Conservation (phyloP, 2,329 filamentous ascomycete species). For the Exophiala viscosa region DNA sequence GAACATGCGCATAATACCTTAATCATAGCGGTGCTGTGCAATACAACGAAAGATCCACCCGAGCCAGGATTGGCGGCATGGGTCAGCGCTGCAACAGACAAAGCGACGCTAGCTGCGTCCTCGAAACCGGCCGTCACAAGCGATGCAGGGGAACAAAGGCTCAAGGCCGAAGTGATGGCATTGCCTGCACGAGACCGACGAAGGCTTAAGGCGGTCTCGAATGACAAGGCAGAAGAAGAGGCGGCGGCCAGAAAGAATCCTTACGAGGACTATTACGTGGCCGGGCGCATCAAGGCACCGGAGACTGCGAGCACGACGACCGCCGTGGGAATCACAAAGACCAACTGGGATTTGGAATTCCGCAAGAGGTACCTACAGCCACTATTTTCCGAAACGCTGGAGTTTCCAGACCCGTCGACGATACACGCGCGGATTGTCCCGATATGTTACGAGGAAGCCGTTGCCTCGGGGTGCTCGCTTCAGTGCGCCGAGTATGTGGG, state of each 20-base stretch:
- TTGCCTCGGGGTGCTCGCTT: slow-evolving; percentile 51
- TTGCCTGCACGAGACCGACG: slow-evolving; percentile 58
- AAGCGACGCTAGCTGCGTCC: slow-evolving; percentile 40
- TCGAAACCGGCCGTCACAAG: slow-evolving; percentile 50
- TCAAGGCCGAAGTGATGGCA: slow-evolving; percentile 63
- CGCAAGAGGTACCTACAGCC: slow-evolving; percentile 62
- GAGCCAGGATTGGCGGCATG: slow-evolving; percentile 61
- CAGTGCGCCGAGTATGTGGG: slow-evolving; percentile 59
- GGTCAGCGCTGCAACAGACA: slow-evolving; percentile 57
- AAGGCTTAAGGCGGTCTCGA: slow-evolving; percentile 47
- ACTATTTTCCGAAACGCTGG: slow-evolving; percentile 58
- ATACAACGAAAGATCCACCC: slow-evolving; percentile 57
- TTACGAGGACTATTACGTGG: slow-evolving; percentile 43
- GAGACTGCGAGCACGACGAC: slow-evolving; percentile 54
- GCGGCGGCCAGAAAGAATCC: slow-evolving; percentile 26
- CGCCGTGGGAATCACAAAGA: slow-evolving; percentile 70
- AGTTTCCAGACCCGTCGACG: slow-evolving; percentile 58
- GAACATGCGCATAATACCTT: slow-evolving; percentile 62
- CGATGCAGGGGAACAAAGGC: slow-evolving; percentile 59
- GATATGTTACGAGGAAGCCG: slow-evolving; percentile 63
- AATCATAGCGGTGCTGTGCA: slow-evolving; percentile 56
- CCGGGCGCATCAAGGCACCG: slow-evolving; percentile 49
- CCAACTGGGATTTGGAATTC: slow-evolving; percentile 64
- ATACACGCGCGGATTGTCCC: slow-evolving; percentile 60
- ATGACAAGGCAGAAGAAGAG: slow-evolving; percentile 25